Base-by-base conservation (phyloP, 75 land plant species). In the Adiantum capillusveneris region DNA sequence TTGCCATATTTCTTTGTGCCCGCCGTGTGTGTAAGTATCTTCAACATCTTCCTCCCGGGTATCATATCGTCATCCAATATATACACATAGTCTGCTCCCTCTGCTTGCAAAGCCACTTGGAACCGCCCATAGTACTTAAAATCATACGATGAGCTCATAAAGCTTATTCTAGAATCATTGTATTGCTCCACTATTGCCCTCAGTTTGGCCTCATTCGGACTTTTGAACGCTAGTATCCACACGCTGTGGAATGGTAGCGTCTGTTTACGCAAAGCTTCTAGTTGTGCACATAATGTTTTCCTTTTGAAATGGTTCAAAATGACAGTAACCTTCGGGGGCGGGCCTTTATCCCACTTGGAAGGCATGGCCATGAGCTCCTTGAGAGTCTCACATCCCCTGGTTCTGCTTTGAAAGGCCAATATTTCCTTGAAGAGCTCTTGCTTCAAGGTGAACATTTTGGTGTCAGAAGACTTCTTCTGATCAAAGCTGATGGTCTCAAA, bases 61-160 rank as follows among this genome's bases (percentile, higher is more conserved):
- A 95, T 95, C 92, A 95, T 95, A 58, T 95, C 99, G 53, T 95
- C 99, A 43, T 95, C 99, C 0, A 95, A 58, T 34, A 95, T 73
- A 53, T 95, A 95, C 0, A 90, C 86, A 42, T 79, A 84, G 52
- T 95, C 96, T 16, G 84, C 65, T 14, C 55, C 79, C 44, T 90
- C 86, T 18, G 88, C 79, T 66, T 95, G 99, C 18, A 95, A 60
- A 0, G 99, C 96, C 79, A 95, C 71, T 56, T 95, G 99, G 62
- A 95, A 95, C 67, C 99, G 69, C 13, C 99, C 99, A 59, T 83
- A 95, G 67, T 95, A 95, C 72, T 95, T 95, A 62, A 90, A 95
- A 57, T 95, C 96, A 46, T 90, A 87, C 30, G 76, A 77, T 12
- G 99, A 95, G 34, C 86, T 82, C 9, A 90, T 67, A 69, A 95